Base-by-base conservation (phyloP, 2,329 filamentous ascomycete species). In the Ascochyta rabiei region DNA sequence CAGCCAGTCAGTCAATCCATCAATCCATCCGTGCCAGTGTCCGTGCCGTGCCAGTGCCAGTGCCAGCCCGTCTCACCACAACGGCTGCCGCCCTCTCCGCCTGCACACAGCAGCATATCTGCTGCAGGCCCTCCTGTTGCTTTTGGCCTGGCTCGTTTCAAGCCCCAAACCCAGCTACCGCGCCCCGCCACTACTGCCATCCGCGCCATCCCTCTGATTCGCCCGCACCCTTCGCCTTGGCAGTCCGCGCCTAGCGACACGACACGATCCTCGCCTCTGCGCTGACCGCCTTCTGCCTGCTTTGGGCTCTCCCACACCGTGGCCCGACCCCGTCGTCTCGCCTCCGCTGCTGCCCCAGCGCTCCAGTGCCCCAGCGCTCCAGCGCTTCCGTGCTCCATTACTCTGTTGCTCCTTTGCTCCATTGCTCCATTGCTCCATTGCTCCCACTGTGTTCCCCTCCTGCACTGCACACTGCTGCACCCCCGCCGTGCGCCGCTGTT, bases 221-320 rank as follows among this genome's bases (percentile, higher is more conserved):
- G 68, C 64, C 57, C 60, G 60, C 62, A 31, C 59, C 33, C 49
- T 53, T 57, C 59, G 38, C 47, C 67, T 66, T 67, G 66, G 67
- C 66, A 55, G 50, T 21, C 39, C 45, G 43, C 49, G 50, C 53
- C 59, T 60, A 65, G 54, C 53, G 57, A 57, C 56, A 56, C 60
- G 56, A 53, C 56, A 57, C 60, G 56, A 53, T 57, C 62, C 60
- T 48, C 47, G 39, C 48, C 48, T 48, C 54, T 47, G 19, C 65
- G 55, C 65, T 68, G 65, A 70, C 68, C 68, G 66, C 64, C 61
- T 68, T 64, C 65, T 57, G 59, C 51, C 56, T 53, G 56, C 54
- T 53, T 62, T 53, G 55, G 56, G 60, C 52, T 45, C 55, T 58
- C 49, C 60, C 53, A 50, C 30, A 55, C 52, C 52, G 52, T 55